Percentiles rank a stretch among this genome's conserved stretches.
These are phyloP conservation scores for Ceriops tagal DNA, from an alignment of 345 rosid genomes.

Conservation along the genomic window DNA sequence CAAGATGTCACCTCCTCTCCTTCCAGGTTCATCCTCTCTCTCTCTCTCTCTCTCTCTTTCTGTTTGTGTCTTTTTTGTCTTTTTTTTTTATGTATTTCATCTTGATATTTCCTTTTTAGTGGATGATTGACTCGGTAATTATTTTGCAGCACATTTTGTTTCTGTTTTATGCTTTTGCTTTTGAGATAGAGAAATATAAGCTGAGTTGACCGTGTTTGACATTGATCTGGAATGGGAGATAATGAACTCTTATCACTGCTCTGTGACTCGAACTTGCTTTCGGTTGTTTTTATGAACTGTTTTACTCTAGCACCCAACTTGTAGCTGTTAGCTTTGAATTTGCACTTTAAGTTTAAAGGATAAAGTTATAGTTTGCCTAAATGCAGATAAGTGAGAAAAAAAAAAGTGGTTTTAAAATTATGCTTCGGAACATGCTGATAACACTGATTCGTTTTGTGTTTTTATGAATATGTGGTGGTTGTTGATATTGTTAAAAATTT, in stretches of 20 bases:
- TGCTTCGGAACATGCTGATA: not conserved
- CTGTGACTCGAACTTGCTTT: conserved; percentile 1
- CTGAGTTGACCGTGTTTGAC: conserved; percentile 18
- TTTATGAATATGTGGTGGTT: not conserved
- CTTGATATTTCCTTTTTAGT: not conserved
- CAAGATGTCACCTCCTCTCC: conserved; percentile 50
- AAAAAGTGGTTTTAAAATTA: not conserved
- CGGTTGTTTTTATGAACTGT: conserved; percentile 5
- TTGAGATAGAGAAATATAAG: not conserved
- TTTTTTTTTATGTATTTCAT: not conserved
- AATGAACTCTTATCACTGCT: conserved; percentile 16
- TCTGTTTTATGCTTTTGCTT: not conserved
- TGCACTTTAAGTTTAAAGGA: not conserved
- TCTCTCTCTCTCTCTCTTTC: not conserved
- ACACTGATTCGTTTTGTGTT: not conserved
- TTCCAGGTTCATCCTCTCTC: conserved; percentile 46
- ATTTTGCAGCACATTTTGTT: not conserved
- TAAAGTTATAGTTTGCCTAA: not conserved
- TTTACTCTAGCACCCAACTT: not conserved
- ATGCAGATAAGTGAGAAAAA: not conserved
- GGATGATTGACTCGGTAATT: not conserved
- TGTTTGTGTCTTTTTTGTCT: not conserved
- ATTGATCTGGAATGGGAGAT: conserved; percentile 14
- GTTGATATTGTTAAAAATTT: not conserved
- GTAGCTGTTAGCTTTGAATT: not conserved